Conservation (phyloP, 1,284 basidiomycete species). For the Wallemia mellicola region DNA sequence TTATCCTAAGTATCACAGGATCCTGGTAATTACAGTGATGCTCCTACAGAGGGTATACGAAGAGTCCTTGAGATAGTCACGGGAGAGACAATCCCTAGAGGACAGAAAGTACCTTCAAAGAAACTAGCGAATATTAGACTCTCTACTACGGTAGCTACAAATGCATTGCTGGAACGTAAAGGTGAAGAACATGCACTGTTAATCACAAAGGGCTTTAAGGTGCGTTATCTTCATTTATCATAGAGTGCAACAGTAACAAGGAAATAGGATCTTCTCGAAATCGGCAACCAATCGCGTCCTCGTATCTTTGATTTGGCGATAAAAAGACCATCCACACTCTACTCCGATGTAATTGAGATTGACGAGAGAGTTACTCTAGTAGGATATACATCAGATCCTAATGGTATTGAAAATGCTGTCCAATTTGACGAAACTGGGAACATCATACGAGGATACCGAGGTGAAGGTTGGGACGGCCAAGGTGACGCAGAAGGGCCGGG, state of each 20-base stretch:
- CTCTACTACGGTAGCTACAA: conserved; percentile 86
- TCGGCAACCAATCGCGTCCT: conserved; percentile 76
- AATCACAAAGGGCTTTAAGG: conserved; percentile 75
- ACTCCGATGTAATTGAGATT: conserved; percentile 52
- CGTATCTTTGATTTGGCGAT: conserved; percentile 17
- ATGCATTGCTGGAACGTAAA: conserved; percentile 77
- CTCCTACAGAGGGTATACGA: conserved; percentile 60
- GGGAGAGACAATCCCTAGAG: conserved; percentile 32
- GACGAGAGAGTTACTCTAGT: conserved; percentile 85
- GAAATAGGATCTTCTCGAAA: conserved; percentile 62
- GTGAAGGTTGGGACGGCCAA: conserved; percentile 34
- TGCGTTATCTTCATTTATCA: no score
- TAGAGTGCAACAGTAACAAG: no score
- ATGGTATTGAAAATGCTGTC: conserved; percentile 39
- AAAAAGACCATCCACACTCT: conserved; percentile 39
- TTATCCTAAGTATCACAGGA: conserved; percentile 40
- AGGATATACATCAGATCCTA: conserved; percentile 68
- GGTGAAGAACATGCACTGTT: conserved; percentile 70
- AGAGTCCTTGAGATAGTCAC: conserved; percentile 58
- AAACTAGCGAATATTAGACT: conserved; percentile 79
- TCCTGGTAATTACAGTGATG: conserved; percentile 60
- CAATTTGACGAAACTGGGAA: conserved; percentile 38
- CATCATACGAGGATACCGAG: conserved; percentile 36
- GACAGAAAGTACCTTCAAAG: conserved; percentile 34
- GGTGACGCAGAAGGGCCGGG: conserved; percentile 42